These are phyloP conservation scores for Nymphaea thermarum DNA, from an alignment of 164 flowering plant species.

Conservation along the genomic window DNA sequence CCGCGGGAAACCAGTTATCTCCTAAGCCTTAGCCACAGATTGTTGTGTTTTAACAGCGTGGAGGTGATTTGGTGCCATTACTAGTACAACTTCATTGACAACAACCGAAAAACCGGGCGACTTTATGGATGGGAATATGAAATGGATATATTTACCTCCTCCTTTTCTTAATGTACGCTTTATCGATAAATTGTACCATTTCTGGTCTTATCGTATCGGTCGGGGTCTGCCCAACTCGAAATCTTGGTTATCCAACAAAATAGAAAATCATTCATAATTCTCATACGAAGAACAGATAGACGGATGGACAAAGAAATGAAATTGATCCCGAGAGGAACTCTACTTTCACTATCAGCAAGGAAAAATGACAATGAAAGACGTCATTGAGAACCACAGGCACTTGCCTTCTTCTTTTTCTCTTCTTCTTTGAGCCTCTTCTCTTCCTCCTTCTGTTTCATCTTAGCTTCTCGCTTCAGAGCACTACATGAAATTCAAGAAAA, in stretches of 20 bases:
- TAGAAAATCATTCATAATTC: neutral
- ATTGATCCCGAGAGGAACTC: neutral
- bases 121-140: too few relatives aligned
- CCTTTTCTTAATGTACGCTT: too few relatives aligned
- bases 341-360: neutral
- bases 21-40: too few relatives aligned
- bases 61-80: too few relatives aligned
- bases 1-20: too few relatives aligned
- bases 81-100: too few relatives aligned
- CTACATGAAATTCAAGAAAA: neutral
- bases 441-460: constrained; percentile 5
- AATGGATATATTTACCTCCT: too few relatives aligned
- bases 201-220: neutral
- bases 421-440: constrained; percentile 1
- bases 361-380: neutral
- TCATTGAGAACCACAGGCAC: neutral
- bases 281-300: neutral
- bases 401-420: constrained; percentile 3
- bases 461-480: constrained; percentile 3
- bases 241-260: neutral
- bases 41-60: too few relatives aligned
- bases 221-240: too few relatives aligned
- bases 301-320: neutral
- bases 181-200: too few relatives aligned
- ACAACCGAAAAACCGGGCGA: too few relatives aligned